These are phyloP conservation scores for Trichoderma sp. DNA, from an alignment of 2,329 filamentous ascomycete genomes.

Conservation along the genomic window DNA sequence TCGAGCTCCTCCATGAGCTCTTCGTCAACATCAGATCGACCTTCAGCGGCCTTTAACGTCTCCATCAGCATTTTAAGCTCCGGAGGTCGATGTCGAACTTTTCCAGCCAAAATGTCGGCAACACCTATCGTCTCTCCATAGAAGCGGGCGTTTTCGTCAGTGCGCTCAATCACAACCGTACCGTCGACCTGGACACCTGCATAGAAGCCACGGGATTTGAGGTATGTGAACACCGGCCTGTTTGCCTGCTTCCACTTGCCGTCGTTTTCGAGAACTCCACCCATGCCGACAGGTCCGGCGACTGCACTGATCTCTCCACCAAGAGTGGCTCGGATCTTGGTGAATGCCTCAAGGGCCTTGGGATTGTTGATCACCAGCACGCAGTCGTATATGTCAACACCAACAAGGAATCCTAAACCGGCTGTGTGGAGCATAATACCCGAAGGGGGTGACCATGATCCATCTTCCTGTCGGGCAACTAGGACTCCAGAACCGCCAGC, in stretches of 20 bases:
- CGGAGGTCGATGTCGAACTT: slow-evolving; percentile 41
- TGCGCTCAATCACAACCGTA: slow-evolving; percentile 71
- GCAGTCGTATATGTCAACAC: slow-evolving; percentile 75
- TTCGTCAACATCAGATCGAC: slow-evolving; percentile 29
- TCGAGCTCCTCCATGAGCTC: slow-evolving; percentile 31
- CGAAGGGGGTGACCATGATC: slow-evolving; percentile 69
- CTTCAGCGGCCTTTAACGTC: slow-evolving; percentile 41
- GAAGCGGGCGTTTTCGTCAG: slow-evolving; percentile 75
- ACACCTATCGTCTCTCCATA: slow-evolving; percentile 56
- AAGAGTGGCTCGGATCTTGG: slow-evolving; percentile 62
- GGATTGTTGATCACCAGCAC: slow-evolving; percentile 71
- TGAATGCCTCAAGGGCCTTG: slow-evolving; percentile 66
- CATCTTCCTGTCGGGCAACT: slow-evolving; percentile 55
- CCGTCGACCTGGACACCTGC: slow-evolving; percentile 79
- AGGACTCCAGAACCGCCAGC: slow-evolving; percentile 60
- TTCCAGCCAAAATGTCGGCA: slow-evolving; percentile 35
- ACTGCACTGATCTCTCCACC: slow-evolving; percentile 68
- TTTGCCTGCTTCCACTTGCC: slow-evolving; percentile 32
- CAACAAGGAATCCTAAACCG: slow-evolving; percentile 67
- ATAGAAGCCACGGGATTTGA: slow-evolving; percentile 78
- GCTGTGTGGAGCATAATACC: slow-evolving; percentile 70
- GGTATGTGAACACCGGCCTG: slow-evolving; percentile 74
- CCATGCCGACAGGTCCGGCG: slow-evolving; percentile 58
- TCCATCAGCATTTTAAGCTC: slow-evolving; percentile 40
- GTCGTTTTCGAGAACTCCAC: slow-evolving; percentile 52